Percentiles rank a stretch among this genome's conserved stretches.
phyloP scores from a whole-genome alignment of 192 early-diverging fungal genomes.

The Podila verticillata region DNA sequence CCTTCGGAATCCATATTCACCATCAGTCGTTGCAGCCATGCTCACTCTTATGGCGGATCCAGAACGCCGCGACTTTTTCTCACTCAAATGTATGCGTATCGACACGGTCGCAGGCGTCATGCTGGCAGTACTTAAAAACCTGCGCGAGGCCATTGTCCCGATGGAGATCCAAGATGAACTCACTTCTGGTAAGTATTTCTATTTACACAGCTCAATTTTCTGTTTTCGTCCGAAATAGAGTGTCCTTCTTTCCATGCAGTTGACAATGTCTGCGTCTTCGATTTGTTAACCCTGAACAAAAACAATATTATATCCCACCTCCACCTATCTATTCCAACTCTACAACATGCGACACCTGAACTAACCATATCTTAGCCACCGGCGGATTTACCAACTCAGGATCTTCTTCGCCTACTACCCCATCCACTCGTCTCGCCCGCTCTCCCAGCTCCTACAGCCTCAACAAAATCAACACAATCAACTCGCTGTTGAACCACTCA shows the following conservation, averaged over 20 bases:
- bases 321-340: no score
- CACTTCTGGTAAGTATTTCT: slow-evolving; percentile 22
- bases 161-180: slow-evolving; percentile 47
- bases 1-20: slow-evolving; percentile 38
- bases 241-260: background rate
- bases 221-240: background rate
- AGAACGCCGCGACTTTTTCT: slow-evolving; percentile 38
- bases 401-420: slow-evolving; percentile 14
- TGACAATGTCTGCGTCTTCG: background rate
- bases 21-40: slow-evolving; percentile 35
- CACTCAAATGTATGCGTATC: slow-evolving; percentile 43
- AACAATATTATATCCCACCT: background rate
- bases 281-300: background rate
- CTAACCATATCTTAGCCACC: background rate
- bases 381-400: slow-evolving; percentile 7
- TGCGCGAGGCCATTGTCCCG: slow-evolving; percentile 40
- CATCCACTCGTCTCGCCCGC: background rate
- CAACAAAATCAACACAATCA: slow-evolving; percentile 45
- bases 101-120: slow-evolving; percentile 48
- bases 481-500: slow-evolving; percentile 37
- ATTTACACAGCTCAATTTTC: no score
- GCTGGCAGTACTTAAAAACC: slow-evolving; percentile 41
- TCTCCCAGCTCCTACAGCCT: slow-evolving; percentile 5
- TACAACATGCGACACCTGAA: no score
- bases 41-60: slow-evolving; percentile 44